Conservation (phyloP, 208 protist species). For the Sergeia podlipaevii region DNA sequence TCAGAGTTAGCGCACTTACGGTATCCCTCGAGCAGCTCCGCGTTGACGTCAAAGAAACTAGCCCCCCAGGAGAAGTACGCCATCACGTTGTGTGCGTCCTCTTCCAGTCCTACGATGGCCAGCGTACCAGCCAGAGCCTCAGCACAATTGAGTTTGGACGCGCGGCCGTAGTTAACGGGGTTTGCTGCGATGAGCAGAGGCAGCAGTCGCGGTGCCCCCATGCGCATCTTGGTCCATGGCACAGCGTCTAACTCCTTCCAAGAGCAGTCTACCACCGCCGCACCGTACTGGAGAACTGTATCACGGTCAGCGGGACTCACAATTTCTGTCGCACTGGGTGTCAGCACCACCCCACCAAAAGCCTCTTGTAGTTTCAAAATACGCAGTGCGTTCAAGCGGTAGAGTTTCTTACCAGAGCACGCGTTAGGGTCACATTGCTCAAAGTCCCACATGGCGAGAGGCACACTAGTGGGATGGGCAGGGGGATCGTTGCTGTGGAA, state of each 20-base stretch:
- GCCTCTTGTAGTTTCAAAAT: conserved; percentile 83
- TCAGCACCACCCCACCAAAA: conserved; percentile 95
- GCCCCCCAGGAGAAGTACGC: conserved; percentile 97
- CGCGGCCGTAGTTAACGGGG: conserved; percentile 98
- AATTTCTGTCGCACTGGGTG: conserved; percentile 89
- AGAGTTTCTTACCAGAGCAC: conserved; percentile 97
- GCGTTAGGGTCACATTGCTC: conserved; percentile 97
- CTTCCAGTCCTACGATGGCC: conserved; percentile 91
- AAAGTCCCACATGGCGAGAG: conserved; percentile 98
- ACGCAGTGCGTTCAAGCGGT: conserved; percentile 86
- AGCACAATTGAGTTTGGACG: conserved; percentile 97
- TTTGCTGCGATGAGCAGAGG: conserved; percentile 99
- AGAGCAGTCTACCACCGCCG: conserved; percentile 99
- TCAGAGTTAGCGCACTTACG: conserved; percentile 42
- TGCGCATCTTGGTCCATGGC: conserved; percentile 93
- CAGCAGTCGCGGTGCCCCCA: conserved; percentile 86
- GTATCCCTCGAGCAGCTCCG: conserved; percentile 91
- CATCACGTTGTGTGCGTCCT: conserved; percentile 91
- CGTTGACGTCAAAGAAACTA: conserved; percentile 95
- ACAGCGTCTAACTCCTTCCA: conserved; percentile 96
- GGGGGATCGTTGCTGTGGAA: conserved; percentile 35
- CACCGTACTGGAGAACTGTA: conserved; percentile 84
- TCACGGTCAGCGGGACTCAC: conserved; percentile 93
- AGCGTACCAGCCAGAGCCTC: conserved; percentile 96
- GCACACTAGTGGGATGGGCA: conserved; percentile 67